Evolutionary conservation across 495 filamentous ascomycete species (phyloP).

Genomic region (Penicillium alfredii): DNA sequence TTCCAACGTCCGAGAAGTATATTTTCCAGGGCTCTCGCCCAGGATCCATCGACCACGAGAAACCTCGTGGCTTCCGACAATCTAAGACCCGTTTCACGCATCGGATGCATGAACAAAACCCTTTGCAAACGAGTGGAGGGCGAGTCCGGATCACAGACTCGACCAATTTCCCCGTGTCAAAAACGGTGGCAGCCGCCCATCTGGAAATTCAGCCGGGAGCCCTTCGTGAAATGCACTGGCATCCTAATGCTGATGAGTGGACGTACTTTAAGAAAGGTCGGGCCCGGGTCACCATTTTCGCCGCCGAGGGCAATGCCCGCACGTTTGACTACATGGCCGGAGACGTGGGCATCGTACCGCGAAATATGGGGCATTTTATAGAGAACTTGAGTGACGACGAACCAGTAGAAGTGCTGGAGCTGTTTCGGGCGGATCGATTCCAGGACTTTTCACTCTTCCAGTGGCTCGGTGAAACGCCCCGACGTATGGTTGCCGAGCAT

Average conservation of each 20-base stretch:
- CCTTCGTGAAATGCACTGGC: constrained; percentile 69
- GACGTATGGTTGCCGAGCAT: constrained; percentile 54
- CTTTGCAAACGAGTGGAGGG: constrained; percentile 49
- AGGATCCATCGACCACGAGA: constrained; percentile 43
- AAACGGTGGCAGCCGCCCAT: constrained; percentile 59
- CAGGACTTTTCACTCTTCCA: constrained; percentile 61
- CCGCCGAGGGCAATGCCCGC: constrained; percentile 48
- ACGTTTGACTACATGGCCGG: constrained; percentile 58
- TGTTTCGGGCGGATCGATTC: constrained; percentile 53
- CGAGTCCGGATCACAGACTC: constrained; percentile 58
- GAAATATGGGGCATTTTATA: constrained; percentile 57
- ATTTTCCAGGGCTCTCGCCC: constrained; percentile 60
- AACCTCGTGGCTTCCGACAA: constrained; percentile 45
- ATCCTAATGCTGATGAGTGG: constrained; percentile 70
- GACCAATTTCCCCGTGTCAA: constrained; percentile 58
- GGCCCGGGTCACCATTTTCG: constrained; percentile 62
- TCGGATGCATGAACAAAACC: constrained; percentile 53
- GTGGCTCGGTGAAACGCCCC: constrained; percentile 63
- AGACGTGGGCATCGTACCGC: constrained; percentile 56
- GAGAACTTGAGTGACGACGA: constrained; percentile 58
- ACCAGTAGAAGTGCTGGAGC: constrained; percentile 51
- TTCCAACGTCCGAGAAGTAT: constrained; percentile 58
- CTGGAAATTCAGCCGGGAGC: constrained; percentile 52
- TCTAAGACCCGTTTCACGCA: constrained; percentile 57
- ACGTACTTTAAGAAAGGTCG: constrained; percentile 65